Conservation (phyloP, 306 rosid species). For the Hylodesmum podocarpum region DNA sequence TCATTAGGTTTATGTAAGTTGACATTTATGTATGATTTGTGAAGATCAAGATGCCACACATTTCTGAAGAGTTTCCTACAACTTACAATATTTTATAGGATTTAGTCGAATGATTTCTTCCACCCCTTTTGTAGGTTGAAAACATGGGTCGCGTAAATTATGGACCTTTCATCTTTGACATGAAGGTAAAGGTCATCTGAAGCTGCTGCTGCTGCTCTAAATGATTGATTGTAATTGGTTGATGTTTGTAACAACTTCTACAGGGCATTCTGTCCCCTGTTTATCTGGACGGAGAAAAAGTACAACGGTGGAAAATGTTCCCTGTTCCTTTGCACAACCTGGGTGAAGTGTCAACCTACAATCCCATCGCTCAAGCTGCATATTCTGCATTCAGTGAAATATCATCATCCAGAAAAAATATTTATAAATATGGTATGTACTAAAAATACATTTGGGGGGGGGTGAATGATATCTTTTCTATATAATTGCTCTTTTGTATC, state of each 20-base stretch:
- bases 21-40: neutral
- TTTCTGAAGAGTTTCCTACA: neutral
- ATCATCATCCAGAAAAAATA: slow-evolving; percentile 38
- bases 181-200: slow-evolving; percentile 62
- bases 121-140: slow-evolving; percentile 65
- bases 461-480: neutral
- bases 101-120: slow-evolving; percentile 12
- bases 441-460: slow-evolving; percentile 1
- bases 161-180: slow-evolving; percentile 73
- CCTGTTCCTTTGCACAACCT: slow-evolving; percentile 67
- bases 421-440: slow-evolving; percentile 50
- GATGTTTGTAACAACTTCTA: slow-evolving; percentile 31
- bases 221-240: slow-evolving; percentile 13
- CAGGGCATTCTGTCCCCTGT: slow-evolving; percentile 93
- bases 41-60: neutral
- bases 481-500: slow-evolving; percentile 6
- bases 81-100: neutral
- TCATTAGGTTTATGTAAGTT: neutral
- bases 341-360: slow-evolving; percentile 53
- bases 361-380: slow-evolving; percentile 43
- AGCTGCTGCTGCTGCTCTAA: slow-evolving; percentile 6
- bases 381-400: slow-evolving; percentile 37
- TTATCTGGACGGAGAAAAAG: slow-evolving; percentile 54
- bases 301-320: slow-evolving; percentile 72
- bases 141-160: slow-evolving; percentile 91